phyloP scores from a whole-genome alignment of 495 filamentous ascomycete species.

The Lasiosphaeria hispida region DNA sequence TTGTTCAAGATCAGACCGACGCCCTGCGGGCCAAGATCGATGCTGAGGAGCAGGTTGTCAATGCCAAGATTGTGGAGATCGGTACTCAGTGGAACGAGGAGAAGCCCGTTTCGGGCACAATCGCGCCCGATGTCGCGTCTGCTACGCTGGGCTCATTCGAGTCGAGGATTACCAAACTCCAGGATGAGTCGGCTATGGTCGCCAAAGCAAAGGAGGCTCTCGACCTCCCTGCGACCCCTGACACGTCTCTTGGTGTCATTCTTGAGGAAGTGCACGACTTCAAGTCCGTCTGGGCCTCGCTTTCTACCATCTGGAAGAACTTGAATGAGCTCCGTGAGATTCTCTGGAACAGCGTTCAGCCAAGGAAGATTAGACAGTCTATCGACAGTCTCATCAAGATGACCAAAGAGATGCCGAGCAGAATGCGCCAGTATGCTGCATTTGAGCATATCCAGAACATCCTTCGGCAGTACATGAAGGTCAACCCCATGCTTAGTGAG shows the following conservation, averaged over 20 bases:
- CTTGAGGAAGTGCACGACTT: constrained; percentile 98
- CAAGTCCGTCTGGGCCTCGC: constrained; percentile 92
- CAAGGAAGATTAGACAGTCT: constrained; percentile 81
- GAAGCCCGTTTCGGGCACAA: constrained; percentile 92
- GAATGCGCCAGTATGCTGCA: constrained; percentile 98
- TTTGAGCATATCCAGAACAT: constrained; percentile 96
- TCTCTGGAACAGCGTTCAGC: constrained; percentile 89
- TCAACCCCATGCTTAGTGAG: constrained; percentile 81
- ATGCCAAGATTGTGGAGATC: constrained; percentile 79
- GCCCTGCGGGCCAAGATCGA: constrained; percentile 92
- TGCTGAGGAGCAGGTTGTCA: constrained; percentile 88
- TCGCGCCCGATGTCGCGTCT: constrained; percentile 82
- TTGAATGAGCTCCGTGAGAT: constrained; percentile 88
- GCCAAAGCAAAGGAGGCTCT: constrained; percentile 94
- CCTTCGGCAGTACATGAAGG: constrained; percentile 82
- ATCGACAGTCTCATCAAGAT: constrained; percentile 92
- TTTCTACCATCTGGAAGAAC: constrained; percentile 96
- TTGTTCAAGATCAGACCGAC: constrained; percentile 93
- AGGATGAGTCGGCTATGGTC: constrained; percentile 88
- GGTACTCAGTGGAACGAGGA: constrained; percentile 87
- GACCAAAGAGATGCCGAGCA: constrained; percentile 98
- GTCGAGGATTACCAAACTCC: constrained; percentile 72
- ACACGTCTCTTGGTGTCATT: constrained; percentile 73
- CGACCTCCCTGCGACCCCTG: constrained; percentile 74
- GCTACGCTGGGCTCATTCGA: constrained; percentile 78